Conservation (phyloP, 371 early-diverging fungal genomes). For the Mortierella sp. region DNA sequence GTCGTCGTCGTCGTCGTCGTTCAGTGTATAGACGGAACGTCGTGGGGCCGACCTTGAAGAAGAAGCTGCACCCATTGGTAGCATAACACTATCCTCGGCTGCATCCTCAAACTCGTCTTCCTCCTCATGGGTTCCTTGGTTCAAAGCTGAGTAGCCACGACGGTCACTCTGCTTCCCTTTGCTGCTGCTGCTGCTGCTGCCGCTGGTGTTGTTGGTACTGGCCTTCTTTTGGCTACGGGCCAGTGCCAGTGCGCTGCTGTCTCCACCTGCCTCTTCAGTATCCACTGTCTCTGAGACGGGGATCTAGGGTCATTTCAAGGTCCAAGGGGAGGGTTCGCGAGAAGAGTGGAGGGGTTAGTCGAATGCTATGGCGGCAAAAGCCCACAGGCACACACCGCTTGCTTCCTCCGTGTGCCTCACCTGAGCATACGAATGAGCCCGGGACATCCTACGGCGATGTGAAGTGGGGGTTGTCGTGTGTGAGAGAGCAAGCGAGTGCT, state of each 20-base stretch:
- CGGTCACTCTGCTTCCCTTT: slow-evolving; percentile 9
- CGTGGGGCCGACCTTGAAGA: slow-evolving; percentile 27
- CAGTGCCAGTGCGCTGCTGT: slow-evolving; percentile 9
- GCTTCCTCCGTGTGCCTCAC: slow-evolving; percentile 13
- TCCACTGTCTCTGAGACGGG: slow-evolving; percentile 15
- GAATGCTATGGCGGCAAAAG: not conserved
- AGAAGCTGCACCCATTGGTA: slow-evolving; percentile 16
- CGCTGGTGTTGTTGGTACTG: not conserved
- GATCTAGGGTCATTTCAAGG: no score
- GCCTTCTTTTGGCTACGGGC: slow-evolving; percentile 20
- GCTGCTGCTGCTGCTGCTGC: not conserved
- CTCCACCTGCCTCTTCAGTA: slow-evolving; percentile 1
- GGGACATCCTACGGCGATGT: slow-evolving; percentile 27
- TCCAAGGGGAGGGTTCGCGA: not conserved
- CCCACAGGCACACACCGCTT: not conserved
- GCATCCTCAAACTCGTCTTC: slow-evolving; percentile 32
- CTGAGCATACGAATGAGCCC: slow-evolving; percentile 51
- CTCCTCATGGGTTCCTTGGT: slow-evolving; percentile 11
- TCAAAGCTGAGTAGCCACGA: slow-evolving; percentile 26
- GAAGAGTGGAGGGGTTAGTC: not conserved
- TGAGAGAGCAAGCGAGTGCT: not conserved
- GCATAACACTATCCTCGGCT: slow-evolving; percentile 32
- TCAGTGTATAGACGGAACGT: slow-evolving; percentile 17
- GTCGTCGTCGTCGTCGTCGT: slow-evolving; percentile 16
- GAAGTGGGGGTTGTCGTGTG: not conserved